phyloP scores from a whole-genome alignment of 352 stramenopile species.

The Plasmopara halstedii region DNA sequence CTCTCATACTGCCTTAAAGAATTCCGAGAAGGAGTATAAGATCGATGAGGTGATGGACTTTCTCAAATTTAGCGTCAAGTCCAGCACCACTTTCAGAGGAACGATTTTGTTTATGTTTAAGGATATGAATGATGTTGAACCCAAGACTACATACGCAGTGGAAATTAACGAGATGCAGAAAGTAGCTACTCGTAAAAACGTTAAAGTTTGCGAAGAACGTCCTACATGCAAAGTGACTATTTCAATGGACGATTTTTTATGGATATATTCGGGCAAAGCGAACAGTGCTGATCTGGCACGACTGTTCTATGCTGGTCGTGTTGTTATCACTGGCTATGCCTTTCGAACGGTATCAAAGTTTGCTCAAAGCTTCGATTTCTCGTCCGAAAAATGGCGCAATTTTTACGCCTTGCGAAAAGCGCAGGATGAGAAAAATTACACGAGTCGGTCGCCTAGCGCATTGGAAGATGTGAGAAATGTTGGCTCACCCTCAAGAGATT shows the following conservation, averaged over 20 bases:
- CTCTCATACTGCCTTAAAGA: neutral
- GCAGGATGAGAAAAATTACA: constrained; percentile 30
- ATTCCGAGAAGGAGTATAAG: constrained; percentile 42
- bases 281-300: constrained; percentile 66
- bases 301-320: constrained; percentile 72
- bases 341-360: constrained; percentile 78
- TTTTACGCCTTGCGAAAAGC: constrained; percentile 64
- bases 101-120: constrained; percentile 85
- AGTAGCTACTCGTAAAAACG: constrained; percentile 58
- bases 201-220: constrained; percentile 24
- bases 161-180: constrained; percentile 38
- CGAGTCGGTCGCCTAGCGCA: constrained; percentile 21
- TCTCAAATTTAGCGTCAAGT: constrained; percentile 77
- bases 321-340: constrained; percentile 73
- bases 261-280: constrained; percentile 81
- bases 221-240: constrained; percentile 74
- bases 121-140: constrained; percentile 22
- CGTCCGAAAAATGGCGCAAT: constrained; percentile 64
- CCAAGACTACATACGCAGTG: constrained; percentile 63
- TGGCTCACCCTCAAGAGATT: constrained; percentile 51
- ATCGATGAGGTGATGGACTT: constrained; percentile 87
- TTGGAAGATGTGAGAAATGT: constrained; percentile 39
- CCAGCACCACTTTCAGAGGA: constrained; percentile 53
- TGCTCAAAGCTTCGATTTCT: constrained; percentile 82
- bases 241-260: constrained; percentile 82